Evolutionary conservation across 1,139 yeast species (phyloP).

Genomic region (Saccharomyces hybrid): DNA sequence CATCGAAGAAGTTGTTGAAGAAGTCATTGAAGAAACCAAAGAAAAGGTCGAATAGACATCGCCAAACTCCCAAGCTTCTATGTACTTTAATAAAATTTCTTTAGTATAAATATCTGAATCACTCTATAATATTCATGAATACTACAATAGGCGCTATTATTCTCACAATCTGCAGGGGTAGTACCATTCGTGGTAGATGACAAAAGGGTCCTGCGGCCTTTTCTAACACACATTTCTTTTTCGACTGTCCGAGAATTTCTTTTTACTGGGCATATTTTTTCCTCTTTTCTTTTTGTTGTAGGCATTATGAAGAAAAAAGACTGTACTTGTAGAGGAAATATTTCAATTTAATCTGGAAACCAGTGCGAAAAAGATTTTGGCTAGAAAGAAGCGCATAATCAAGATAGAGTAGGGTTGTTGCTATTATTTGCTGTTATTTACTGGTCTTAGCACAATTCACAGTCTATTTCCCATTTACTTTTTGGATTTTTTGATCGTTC

Average conservation of each 20-base stretch:
- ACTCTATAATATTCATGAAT: not conserved
- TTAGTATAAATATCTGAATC: not conserved
- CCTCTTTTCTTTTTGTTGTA: not conserved
- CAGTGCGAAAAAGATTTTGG: not conserved
- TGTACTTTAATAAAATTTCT: not conserved
- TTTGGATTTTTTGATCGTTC: not conserved
- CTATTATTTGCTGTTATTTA: not conserved
- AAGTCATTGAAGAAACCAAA: conserved; percentile 50
- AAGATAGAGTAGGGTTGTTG: not conserved
- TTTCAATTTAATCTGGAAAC: not conserved
- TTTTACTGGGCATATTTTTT: not conserved
- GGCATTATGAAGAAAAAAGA: not conserved
- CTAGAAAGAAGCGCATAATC: not conserved
- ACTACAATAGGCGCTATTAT: not conserved
- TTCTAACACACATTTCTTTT: not conserved
- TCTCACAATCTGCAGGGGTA: not conserved
- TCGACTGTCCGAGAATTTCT: not conserved
- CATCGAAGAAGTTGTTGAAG: conserved; percentile 41
- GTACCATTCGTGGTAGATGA: not conserved
- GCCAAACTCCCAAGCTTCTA: not conserved
- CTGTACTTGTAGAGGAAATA: not conserved
- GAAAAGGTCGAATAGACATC: conserved; percentile 48
- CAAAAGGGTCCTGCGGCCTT: not conserved
- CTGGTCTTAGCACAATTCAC: not conserved
- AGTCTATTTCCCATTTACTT: not conserved